These are phyloP conservation scores for Talaromyces trachyspermus DNA, from an alignment of 495 filamentous ascomycete genomes.

Conservation along the genomic window DNA sequence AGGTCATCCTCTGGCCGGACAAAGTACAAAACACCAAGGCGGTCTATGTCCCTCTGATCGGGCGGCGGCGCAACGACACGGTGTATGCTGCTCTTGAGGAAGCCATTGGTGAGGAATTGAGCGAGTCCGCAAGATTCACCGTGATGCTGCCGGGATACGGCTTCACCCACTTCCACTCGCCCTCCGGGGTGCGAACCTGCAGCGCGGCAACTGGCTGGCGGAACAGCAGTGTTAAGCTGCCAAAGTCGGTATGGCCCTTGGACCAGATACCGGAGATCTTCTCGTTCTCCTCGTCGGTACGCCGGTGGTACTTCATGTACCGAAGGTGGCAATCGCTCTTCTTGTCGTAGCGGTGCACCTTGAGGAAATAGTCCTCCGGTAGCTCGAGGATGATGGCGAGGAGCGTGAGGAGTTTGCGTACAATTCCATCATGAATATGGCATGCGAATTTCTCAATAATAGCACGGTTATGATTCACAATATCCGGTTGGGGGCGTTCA, in stretches of 20 bases:
- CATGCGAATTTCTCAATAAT: constrained; percentile 42
- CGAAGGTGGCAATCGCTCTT: constrained; percentile 42
- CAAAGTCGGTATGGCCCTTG: constrained; percentile 47
- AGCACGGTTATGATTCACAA: constrained; percentile 6
- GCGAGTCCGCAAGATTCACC: constrained; percentile 44
- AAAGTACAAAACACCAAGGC: constrained; percentile 43
- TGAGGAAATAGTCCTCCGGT: constrained; percentile 42
- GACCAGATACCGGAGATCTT: constrained; percentile 32
- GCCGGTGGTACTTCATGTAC: constrained; percentile 47
- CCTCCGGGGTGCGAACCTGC: constrained; percentile 29
- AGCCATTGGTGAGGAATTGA: constrained; percentile 41
- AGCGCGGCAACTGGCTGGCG: constrained; percentile 49
- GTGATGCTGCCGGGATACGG: constrained; percentile 44
- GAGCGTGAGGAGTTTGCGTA: constrained; percentile 37
- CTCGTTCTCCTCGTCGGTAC: constrained; percentile 38
- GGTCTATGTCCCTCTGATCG: constrained; percentile 45
- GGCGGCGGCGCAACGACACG: constrained; percentile 43
- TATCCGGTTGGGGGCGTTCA: constrained; percentile 25
- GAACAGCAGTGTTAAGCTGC: constrained; percentile 47
- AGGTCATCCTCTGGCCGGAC: constrained; percentile 17
- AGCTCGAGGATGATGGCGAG: constrained; percentile 47
- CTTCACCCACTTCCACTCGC: constrained; percentile 33
- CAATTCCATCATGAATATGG: constrained; percentile 41
- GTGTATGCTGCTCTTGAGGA: constrained; percentile 46
- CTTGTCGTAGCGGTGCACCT: constrained; percentile 42